phyloP scores from a whole-genome alignment of 805 yeast genomes.

The Starmerella geochares region DNA sequence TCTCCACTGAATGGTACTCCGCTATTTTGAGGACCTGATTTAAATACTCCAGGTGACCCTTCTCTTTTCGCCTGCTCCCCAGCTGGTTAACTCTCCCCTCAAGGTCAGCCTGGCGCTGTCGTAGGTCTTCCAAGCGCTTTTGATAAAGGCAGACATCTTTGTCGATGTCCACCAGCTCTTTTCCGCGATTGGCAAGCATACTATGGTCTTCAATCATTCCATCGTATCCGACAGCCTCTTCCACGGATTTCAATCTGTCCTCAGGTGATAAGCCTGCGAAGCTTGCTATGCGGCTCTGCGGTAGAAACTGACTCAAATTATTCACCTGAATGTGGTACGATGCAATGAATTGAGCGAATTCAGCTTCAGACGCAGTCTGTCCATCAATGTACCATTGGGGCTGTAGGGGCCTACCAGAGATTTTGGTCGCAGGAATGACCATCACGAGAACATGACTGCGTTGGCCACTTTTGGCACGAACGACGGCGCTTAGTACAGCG shows the following conservation, averaged over 20 bases:
- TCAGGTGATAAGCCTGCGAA: constrained; percentile 77
- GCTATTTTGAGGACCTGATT: constrained; percentile 1
- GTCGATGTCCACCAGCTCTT: not conserved
- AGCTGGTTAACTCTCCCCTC: constrained; percentile 1
- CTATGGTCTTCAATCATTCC: constrained; percentile 47
- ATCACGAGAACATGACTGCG: constrained; percentile 7
- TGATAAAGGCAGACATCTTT: not conserved
- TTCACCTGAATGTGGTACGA: constrained; percentile 72
- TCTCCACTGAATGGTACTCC: not conserved
- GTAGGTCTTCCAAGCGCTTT: not conserved
- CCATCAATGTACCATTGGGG: constrained; percentile 20
- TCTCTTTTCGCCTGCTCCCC: constrained; percentile 20
- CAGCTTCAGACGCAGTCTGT: constrained; percentile 26
- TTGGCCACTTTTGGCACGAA: constrained; percentile 6
- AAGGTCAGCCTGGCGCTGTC: not conserved
- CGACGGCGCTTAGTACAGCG: constrained; percentile 16
- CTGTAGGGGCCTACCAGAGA: not conserved
- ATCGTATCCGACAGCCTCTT: constrained; percentile 57
- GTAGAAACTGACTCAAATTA: constrained; percentile 85
- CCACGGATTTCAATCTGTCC: constrained; percentile 62
- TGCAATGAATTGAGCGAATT: constrained; percentile 58
- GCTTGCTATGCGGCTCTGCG: constrained; percentile 90
- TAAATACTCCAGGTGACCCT: constrained; percentile 4
- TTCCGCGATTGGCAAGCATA: constrained; percentile 33
- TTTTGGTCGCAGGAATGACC: not conserved